These are phyloP conservation scores for Dipodascus albidus DNA, from an alignment of 805 yeast species.

Conservation along the genomic window DNA sequence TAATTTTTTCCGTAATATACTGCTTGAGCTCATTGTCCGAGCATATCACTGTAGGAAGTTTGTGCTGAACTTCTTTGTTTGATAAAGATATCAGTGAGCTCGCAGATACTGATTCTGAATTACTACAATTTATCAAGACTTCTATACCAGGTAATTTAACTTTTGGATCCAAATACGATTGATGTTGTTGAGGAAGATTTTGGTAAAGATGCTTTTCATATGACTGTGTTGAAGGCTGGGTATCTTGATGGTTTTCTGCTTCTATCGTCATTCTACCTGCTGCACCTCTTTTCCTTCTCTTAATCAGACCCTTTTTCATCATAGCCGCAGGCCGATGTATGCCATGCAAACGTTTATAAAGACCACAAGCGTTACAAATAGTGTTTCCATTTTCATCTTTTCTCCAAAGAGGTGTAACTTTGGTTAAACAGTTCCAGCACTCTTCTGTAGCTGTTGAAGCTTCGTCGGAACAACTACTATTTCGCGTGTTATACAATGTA, in stretches of 20 bases:
- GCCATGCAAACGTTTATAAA: not conserved
- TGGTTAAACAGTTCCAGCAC: not conserved
- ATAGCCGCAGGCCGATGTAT: not conserved
- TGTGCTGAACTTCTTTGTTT: not conserved
- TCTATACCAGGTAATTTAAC: not conserved
- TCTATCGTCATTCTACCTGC: not conserved
- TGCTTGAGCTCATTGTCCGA: not conserved
- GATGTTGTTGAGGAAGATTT: too few relatives aligned
- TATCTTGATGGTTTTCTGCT: not conserved
- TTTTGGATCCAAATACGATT: too few relatives aligned
- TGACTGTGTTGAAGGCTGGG: too few relatives aligned
- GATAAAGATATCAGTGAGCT: not conserved
- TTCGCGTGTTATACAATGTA: not conserved
- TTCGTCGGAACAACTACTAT: not conserved
- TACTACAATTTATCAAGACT: not conserved
- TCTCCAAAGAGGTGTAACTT: not conserved
- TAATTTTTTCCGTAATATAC: not conserved
- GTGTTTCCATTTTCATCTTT: not conserved
- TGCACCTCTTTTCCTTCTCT: not conserved
- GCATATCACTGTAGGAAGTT: not conserved
- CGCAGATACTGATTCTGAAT: not conserved
- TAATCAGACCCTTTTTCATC: not conserved
- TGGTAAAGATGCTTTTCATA: not conserved
- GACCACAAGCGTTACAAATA: not conserved
- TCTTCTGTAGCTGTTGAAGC: not conserved